Evolutionary conservation across 345 rosid genomes (phyloP).

Genomic region (Pelargonium nanum): DNA sequence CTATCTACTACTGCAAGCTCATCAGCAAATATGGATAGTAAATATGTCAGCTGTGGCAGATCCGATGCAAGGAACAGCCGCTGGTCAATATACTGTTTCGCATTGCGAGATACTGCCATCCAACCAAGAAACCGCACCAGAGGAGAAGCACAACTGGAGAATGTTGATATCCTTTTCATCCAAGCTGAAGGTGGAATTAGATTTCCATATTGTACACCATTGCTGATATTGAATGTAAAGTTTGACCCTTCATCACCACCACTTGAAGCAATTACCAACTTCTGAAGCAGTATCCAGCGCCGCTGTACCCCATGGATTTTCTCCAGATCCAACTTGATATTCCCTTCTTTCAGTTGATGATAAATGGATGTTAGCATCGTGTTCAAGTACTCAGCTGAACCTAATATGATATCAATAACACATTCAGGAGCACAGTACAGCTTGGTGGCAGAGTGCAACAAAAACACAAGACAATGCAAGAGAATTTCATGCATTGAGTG

Average conservation of each 20-base stretch:
- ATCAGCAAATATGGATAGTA: slow-evolving; percentile 55
- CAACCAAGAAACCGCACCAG: slow-evolving; percentile 77
- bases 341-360: slow-evolving; percentile 37
- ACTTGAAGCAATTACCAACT: slow-evolving; percentile 61
- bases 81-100: slow-evolving; percentile 44
- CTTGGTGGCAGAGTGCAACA: slow-evolving; percentile 56
- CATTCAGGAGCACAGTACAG: slow-evolving; percentile 49
- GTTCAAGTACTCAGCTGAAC: slow-evolving; percentile 51
- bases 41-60: slow-evolving; percentile 49
- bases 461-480: slow-evolving; percentile 58
- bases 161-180: slow-evolving; percentile 49
- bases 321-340: slow-evolving; percentile 30
- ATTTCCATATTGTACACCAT: slow-evolving; percentile 34
- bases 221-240: slow-evolving; percentile 24
- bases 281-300: slow-evolving; percentile 60
- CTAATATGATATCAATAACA: slow-evolving; percentile 49
- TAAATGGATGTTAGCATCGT: slow-evolving; percentile 38
- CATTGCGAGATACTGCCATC: slow-evolving; percentile 74
- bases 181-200: slow-evolving; percentile 60
- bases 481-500: slow-evolving; percentile 64
- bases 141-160: slow-evolving; percentile 50
- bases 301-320: slow-evolving; percentile 36
- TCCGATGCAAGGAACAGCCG: slow-evolving; percentile 52
- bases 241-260: slow-evolving; percentile 40
- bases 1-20: slow-evolving; percentile 51